Evolutionary conservation across 768 basidiomycete species (phyloP).

Genomic region (Coprinopsis marcescibilis): DNA sequence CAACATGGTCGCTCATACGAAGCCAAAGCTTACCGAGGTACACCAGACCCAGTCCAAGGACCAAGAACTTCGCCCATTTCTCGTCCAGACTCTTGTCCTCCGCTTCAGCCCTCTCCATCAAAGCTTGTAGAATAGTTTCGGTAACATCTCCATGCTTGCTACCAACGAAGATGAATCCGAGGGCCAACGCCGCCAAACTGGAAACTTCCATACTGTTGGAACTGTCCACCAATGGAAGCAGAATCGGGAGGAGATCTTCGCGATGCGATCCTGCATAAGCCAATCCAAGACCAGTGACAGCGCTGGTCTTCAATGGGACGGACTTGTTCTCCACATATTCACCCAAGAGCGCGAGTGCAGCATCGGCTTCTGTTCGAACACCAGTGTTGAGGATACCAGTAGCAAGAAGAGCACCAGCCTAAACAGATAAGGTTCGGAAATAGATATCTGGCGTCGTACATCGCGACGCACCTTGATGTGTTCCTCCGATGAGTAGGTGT

Average conservation of each 20-base stretch:
- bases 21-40: conserved; percentile 69
- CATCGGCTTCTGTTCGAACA: conserved; percentile 89
- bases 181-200: conserved; percentile 76
- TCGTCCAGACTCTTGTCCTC: conserved; percentile 73
- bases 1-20: not conserved
- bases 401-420: conserved; percentile 91
- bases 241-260: conserved; percentile 69
- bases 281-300: conserved; percentile 89
- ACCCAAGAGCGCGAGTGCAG: conserved; percentile 82
- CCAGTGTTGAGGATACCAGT: conserved; percentile 89
- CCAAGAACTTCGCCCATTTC: conserved; percentile 93
- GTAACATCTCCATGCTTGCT: conserved; percentile 93
- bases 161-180: conserved; percentile 94
- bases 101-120: conserved; percentile 73
- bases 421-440: not conserved
- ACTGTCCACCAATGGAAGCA: conserved; percentile 87
- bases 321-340: conserved; percentile 90
- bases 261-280: conserved; percentile 94
- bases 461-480: conserved; percentile 69
- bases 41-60: conserved; percentile 80
- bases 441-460: not conserved
- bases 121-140: conserved; percentile 79
- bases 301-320: conserved; percentile 74
- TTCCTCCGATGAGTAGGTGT: conserved; percentile 94
- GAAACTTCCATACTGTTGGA: conserved; percentile 82